These are phyloP conservation scores for Schwanniomyces polymorphus DNA, from an alignment of 805 yeast species.

Conservation along the genomic window DNA sequence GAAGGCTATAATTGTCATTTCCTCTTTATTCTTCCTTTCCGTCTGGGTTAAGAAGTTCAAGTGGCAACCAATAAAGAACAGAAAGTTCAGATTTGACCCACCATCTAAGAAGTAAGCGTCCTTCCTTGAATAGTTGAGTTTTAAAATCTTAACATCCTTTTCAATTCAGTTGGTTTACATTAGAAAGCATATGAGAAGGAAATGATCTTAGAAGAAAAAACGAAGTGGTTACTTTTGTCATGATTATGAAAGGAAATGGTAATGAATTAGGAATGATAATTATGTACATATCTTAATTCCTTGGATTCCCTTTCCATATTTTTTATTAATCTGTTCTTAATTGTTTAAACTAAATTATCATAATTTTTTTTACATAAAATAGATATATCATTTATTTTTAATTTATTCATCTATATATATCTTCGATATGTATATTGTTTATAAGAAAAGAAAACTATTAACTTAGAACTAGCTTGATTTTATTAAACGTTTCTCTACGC, in stretches of 20 bases:
- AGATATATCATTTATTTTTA: constrained; percentile 2
- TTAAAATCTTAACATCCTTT: not conserved
- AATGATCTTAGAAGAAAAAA: not conserved
- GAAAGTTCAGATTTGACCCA: constrained; percentile 91
- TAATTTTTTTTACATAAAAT: constrained; percentile 2
- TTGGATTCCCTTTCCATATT: constrained; percentile 1
- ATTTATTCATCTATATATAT: constrained; percentile 1
- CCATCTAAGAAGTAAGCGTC: constrained; percentile 41
- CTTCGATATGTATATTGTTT: not conserved
- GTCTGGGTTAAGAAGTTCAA: constrained; percentile 96
- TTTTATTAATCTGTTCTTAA: not conserved
- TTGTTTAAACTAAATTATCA: constrained; percentile 1
- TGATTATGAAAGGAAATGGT: constrained; percentile 7
- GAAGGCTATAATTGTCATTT: constrained; percentile 80
- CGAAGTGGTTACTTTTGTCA: constrained; percentile 7
- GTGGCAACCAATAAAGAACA: constrained; percentile 94
- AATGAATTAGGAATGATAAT: constrained; percentile 1
- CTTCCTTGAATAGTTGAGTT: not conserved
- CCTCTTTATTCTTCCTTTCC: constrained; percentile 77
- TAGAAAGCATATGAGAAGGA: not conserved
- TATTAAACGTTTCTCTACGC: too few species aligned
- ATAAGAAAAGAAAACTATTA: not conserved
- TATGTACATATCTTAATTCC: constrained; percentile 3
- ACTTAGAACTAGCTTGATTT: not conserved
- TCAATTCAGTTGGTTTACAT: not conserved